Conservation (phyloP, 2,329 filamentous ascomycete species). For the Pseudogymnoascus sp. region DNA sequence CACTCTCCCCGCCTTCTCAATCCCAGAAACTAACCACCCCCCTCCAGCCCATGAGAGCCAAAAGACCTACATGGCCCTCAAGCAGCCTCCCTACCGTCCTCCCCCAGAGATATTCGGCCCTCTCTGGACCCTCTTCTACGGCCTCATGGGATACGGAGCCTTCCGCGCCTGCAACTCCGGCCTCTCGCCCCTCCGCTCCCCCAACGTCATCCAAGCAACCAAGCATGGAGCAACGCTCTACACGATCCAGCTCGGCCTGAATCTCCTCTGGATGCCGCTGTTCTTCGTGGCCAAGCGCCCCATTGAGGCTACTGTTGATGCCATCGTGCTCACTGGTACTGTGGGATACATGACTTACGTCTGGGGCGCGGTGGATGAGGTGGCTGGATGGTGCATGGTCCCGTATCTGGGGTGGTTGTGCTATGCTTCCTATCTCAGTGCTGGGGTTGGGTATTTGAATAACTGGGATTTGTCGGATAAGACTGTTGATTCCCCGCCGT, state of each 20-base stretch:
- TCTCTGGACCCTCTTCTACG: slow-evolving; percentile 59
- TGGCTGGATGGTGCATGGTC: slow-evolving; percentile 64
- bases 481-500: slow-evolving; percentile 21
- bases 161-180: slow-evolving; percentile 65
- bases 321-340: slow-evolving; percentile 61
- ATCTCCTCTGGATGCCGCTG: slow-evolving; percentile 83
- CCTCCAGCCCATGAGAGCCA: slow-evolving; percentile 46
- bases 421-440: slow-evolving; percentile 80
- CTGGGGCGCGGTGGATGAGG: slow-evolving; percentile 66
- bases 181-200: slow-evolving; percentile 45
- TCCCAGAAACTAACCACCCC: not conserved
- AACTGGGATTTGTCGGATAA: slow-evolving; percentile 48
- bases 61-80: slow-evolving; percentile 55
- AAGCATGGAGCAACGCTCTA: slow-evolving; percentile 71
- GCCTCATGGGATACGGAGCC: slow-evolving; percentile 80
- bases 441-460: slow-evolving; percentile 60
- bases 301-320: slow-evolving; percentile 65
- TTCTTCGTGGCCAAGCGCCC: slow-evolving; percentile 77
- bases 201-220: slow-evolving; percentile 48
- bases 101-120: slow-evolving; percentile 56
- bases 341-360: slow-evolving; percentile 67
- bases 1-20: not conserved
- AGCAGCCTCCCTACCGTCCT: slow-evolving; percentile 57
- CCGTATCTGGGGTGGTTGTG: slow-evolving; percentile 82
- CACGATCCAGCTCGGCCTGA: slow-evolving; percentile 75